Evolutionary conservation across 495 filamentous ascomycete species (phyloP), one percentile per base, ranked within the genome.

Genomic region (Bathelium albidoporum): DNA sequence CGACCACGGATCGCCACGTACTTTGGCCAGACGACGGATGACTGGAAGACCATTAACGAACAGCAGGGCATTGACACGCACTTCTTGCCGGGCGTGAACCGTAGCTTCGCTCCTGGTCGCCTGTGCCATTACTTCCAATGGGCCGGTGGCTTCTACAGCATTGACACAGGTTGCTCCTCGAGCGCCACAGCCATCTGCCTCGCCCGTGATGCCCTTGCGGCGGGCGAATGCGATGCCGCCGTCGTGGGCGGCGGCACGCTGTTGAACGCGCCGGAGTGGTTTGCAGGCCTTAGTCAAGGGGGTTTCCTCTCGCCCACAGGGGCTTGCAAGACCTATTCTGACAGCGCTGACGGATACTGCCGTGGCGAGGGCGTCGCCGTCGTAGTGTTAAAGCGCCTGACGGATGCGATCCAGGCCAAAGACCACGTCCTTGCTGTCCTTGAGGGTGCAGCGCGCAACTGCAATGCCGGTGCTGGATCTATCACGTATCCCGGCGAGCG

Each of bases 81-180:
- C 72, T 96, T 86, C 76, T 95, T 95, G 71, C 90, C 91, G 0
- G 91, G 91, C 52, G 91, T 88, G 68, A 87, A 91, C 24, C 83
- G 90, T 44, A 90, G 92, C 16, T 96, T 96, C 64, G 87, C 86
- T 1, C 90, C 92, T 0, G 92, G 91, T 1, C 82, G 91, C 36
- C 91, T 96, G 71, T 95, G 93, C 69, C 87, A 88, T 70, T 87
- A 89, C 69, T 90, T 95, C 72, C 90, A 91, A 60, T 95, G 95
- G 72, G 87, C 84, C 65, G 91, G 91, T 0, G 90, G 91, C 0
- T 94, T 88, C 66, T 84, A 89, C 70, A 90, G 84, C 67, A 82
- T 95, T 39, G 91, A 97, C 71, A 95, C 92, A 0, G 92, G 91
- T 22, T 97, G 92, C 71, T 95, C 89, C 16, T 95, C 88, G 20